These are phyloP conservation scores for Vairimorpha apis DNA, from an alignment of 371 early-diverging fungal genomes.

Conservation along the genomic window DNA sequence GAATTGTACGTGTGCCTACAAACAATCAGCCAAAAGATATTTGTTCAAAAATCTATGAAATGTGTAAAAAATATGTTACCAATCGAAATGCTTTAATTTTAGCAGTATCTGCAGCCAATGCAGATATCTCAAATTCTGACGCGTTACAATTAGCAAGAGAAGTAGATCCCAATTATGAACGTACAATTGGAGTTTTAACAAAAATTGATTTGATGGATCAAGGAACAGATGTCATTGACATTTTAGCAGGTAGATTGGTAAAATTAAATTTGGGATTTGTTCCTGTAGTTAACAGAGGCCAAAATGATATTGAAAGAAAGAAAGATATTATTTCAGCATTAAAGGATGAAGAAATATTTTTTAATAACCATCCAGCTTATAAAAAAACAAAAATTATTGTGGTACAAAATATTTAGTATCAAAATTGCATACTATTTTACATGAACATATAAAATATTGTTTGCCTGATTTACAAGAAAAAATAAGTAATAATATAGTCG, in stretches of 20 bases:
- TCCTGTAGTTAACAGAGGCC: slow-evolving; percentile 65
- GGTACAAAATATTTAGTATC: slow-evolving; percentile 90
- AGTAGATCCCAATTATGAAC: slow-evolving; percentile 73
- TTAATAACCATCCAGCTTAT: slow-evolving; percentile 83
- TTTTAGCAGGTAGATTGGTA: slow-evolving; percentile 86
- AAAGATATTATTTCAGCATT: slow-evolving; percentile 77
- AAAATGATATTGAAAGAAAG: slow-evolving; percentile 74
- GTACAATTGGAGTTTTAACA: slow-evolving; percentile 82
- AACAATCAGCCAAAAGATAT: slow-evolving; percentile 80
- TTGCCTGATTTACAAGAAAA: slow-evolving; percentile 55
- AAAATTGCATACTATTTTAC: slow-evolving; percentile 79
- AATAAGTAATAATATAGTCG: slow-evolving; percentile 65
- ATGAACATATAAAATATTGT: slow-evolving; percentile 53
- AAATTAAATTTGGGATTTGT: slow-evolving; percentile 83
- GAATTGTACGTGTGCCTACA: slow-evolving; percentile 68
- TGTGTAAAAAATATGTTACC: slow-evolving; percentile 82
- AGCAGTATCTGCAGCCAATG: slow-evolving; percentile 84
- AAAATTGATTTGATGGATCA: slow-evolving; percentile 89
- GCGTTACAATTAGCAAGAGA: slow-evolving; percentile 79
- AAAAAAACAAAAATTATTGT: slow-evolving; percentile 86
- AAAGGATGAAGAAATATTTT: slow-evolving; percentile 77
- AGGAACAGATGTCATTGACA: slow-evolving; percentile 96
- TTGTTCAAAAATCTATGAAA: slow-evolving; percentile 87
- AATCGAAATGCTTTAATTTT: slow-evolving; percentile 84
- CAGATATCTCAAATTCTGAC: slow-evolving; percentile 81